Evolutionary conservation across 225 moss, liverwort and hornwort genomes (phyloP).

Genomic region (Pseudoscleropodium purum): DNA sequence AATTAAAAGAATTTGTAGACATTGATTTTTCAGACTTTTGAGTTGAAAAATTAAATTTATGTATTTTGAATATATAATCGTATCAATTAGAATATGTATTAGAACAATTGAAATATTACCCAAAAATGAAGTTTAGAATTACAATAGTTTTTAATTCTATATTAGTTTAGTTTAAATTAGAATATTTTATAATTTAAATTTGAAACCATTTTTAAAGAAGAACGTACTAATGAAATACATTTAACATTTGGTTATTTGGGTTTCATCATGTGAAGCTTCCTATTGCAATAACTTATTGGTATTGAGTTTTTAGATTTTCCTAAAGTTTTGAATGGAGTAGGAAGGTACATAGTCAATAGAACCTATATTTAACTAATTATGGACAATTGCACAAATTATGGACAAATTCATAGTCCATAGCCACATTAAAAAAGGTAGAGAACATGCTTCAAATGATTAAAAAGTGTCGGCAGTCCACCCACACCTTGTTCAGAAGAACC

Average conservation of each 20-base stretch:
- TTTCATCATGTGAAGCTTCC: not conserved
- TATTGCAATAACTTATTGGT: not conserved
- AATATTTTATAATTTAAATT: not conserved
- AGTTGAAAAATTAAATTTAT: not conserved
- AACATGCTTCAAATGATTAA: no score
- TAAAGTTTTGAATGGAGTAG: not conserved
- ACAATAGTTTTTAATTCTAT: accelerated
- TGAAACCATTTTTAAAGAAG: not conserved
- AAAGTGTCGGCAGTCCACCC: no score
- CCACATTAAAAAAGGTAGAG: no score
- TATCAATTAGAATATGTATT: not conserved
- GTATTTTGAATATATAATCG: not conserved
- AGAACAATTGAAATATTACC: not conserved
- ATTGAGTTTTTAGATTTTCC: not conserved
- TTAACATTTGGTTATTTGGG: not conserved
- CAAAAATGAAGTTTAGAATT: not conserved
- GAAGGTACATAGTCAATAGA: no score
- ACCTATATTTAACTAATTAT: no score
- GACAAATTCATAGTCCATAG: no score
- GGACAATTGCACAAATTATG: no score
- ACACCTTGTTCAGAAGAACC: no score
- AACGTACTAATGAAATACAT: not conserved
- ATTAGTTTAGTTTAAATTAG: not conserved
- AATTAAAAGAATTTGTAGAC: no score
- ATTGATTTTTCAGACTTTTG: not conserved